Evolutionary conservation across 1,139 yeast genomes (phyloP).

Genomic region (Blastobotrys elegans): DNA sequence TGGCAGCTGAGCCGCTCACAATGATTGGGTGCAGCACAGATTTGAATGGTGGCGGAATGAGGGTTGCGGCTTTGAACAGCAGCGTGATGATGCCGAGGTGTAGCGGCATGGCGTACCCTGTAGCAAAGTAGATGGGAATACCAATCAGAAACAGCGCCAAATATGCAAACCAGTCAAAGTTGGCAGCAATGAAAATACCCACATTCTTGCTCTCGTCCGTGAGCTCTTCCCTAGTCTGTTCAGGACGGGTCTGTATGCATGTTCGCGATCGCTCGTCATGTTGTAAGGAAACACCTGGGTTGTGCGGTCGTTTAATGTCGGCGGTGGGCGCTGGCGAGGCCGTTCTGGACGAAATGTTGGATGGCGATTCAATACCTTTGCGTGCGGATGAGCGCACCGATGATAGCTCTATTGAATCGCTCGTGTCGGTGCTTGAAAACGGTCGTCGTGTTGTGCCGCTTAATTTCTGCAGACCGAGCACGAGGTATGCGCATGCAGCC

Average conservation of each 20-base stretch:
- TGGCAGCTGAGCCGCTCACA: constrained; percentile 56
- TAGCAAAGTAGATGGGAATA: constrained; percentile 37
- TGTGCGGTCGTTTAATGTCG: constrained; percentile 6
- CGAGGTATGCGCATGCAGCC: constrained; percentile 45
- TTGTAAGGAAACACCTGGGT: constrained; percentile 8
- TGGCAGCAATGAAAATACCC: constrained; percentile 33
- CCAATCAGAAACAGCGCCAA: constrained; percentile 46
- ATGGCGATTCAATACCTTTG: background rate
- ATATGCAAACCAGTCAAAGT: constrained; percentile 57
- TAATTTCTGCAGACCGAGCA: constrained; percentile 39
- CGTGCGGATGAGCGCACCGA: background rate
- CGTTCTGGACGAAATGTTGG: background rate
- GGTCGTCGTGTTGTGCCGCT: constrained; percentile 33
- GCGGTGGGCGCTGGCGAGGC: constrained; percentile 2
- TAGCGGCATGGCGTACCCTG: constrained; percentile 54
- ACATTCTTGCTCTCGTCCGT: constrained; percentile 1
- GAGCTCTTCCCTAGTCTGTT: constrained; percentile 2
- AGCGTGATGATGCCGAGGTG: constrained; percentile 59
- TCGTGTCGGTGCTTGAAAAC: constrained; percentile 4
- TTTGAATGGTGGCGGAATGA: constrained; percentile 46
- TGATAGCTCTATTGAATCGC: constrained; percentile 1
- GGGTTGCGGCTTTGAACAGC: constrained; percentile 48
- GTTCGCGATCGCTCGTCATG: constrained; percentile 1
- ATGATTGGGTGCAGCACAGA: constrained; percentile 65
- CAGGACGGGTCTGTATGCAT: constrained; percentile 8